These are phyloP conservation scores for Scleroderma citrinum DNA, from an alignment of 768 basidiomycete genomes.

Conservation along the genomic window DNA sequence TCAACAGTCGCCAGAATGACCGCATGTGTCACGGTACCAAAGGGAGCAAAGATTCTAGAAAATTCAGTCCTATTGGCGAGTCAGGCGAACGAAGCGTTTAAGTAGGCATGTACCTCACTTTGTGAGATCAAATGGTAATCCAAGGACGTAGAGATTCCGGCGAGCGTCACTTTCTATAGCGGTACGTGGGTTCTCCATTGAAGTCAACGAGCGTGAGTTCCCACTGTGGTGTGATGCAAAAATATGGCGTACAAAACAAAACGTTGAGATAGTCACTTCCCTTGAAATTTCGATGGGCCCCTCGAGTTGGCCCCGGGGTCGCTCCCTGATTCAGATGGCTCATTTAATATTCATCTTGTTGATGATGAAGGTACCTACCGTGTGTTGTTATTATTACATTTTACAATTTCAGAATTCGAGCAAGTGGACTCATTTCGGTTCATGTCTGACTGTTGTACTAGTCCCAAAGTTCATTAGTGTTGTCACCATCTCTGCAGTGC, in stretches of 20 bases:
- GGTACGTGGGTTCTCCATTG: constrained; percentile 2
- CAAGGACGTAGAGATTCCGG: constrained; percentile 80
- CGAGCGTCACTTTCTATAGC: constrained; percentile 39
- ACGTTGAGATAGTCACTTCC: constrained; percentile 43
- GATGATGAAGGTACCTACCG: background rate
- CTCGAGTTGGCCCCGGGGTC: background rate
- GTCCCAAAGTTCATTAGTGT: background rate
- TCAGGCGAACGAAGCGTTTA: background rate
- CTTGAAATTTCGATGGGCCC: background rate
- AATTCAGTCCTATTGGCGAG: constrained; percentile 44
- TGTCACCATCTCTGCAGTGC: background rate
- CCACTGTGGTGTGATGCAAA: constrained; percentile 26
- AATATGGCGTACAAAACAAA: background rate
- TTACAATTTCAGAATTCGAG: background rate
- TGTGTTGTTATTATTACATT: background rate
- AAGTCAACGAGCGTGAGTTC: constrained; percentile 24
- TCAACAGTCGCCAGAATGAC: constrained; percentile 83
- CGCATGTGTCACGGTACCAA: constrained; percentile 65
- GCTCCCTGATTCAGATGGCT: background rate
- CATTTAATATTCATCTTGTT: background rate
- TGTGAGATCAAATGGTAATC: constrained; percentile 73
- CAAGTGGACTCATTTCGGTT: background rate
- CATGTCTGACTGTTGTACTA: background rate
- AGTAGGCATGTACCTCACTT: constrained; percentile 43
- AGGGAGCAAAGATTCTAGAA: constrained; percentile 51